A percentile compares a stretch with the other conserved stretches of the same genome.
These are phyloP conservation scores for Aspergillus sp. DNA, from an alignment of 2,329 filamentous ascomycete genomes.

Conservation along the genomic window DNA sequence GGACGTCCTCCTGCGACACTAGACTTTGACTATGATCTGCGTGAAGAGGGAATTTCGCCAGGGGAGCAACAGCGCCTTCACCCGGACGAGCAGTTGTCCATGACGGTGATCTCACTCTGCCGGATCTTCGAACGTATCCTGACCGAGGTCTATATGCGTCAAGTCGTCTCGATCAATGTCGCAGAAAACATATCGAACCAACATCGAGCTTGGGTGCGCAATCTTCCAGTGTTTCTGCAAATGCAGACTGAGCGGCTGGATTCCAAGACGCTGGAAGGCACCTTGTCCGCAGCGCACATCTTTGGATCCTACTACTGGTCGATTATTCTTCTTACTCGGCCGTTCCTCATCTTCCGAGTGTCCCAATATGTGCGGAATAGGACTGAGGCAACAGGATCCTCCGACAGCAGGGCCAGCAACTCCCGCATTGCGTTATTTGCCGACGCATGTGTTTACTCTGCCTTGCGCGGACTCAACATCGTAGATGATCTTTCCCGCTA, in stretches of 20 bases:
- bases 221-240: slow-evolving; percentile 48
- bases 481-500: slow-evolving; percentile 40
- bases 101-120: slow-evolving; percentile 50
- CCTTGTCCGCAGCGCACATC: slow-evolving; percentile 52
- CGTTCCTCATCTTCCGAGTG: slow-evolving; percentile 56
- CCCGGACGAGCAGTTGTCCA: slow-evolving; percentile 47
- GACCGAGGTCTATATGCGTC: slow-evolving; percentile 47
- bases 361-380: slow-evolving; percentile 42
- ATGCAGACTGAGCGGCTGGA: slow-evolving; percentile 50
- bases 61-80: slow-evolving; percentile 21
- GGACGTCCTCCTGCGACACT: slow-evolving; percentile 57
- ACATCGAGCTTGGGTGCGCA: slow-evolving; percentile 46
- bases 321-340: slow-evolving; percentile 56
- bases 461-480: slow-evolving; percentile 44
- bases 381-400: slow-evolving; percentile 19
- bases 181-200: slow-evolving; percentile 47
- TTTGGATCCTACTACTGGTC: slow-evolving; percentile 57
- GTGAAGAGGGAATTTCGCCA: slow-evolving; percentile 37
- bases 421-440: slow-evolving; percentile 39
- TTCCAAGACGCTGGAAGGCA: slow-evolving; percentile 37
- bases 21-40: slow-evolving; percentile 50
- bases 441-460: slow-evolving; percentile 50
- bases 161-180: slow-evolving; percentile 46
- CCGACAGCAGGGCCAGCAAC: slow-evolving; percentile 27
- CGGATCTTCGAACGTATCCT: slow-evolving; percentile 47